Evolutionary conservation across 257 asterid species (phyloP).

Genomic region (Capsicum pubescens): DNA sequence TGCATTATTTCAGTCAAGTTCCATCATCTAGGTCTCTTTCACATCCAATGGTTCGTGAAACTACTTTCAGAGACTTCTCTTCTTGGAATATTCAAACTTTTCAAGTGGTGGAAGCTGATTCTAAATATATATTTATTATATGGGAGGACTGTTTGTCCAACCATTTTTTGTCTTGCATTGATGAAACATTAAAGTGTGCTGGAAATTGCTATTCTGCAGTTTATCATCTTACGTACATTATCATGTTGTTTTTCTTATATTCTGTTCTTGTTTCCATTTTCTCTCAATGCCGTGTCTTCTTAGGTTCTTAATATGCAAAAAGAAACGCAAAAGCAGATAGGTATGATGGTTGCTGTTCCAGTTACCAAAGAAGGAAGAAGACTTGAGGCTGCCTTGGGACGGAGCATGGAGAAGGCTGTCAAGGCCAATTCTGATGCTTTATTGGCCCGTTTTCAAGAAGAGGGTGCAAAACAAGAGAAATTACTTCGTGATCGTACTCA

Average conservation of each 20-base stretch:
- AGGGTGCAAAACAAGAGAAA: constrained; percentile 82
- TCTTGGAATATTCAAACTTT: constrained; percentile 6
- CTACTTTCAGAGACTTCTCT: constrained; percentile 4
- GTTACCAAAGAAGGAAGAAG: constrained; percentile 85
- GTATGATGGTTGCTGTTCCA: constrained; percentile 60
- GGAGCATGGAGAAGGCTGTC: constrained; percentile 74
- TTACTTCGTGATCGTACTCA: constrained; percentile 69
- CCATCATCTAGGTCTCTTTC: constrained; percentile 7
- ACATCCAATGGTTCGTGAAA: not conserved
- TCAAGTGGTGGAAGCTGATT: constrained; percentile 7
- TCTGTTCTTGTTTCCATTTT: constrained; percentile 7
- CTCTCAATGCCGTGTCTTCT: constrained; percentile 20
- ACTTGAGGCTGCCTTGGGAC: constrained; percentile 79
- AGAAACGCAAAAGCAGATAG: constrained; percentile 75
- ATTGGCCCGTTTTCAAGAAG: constrained; percentile 90
- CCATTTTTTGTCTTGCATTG: not conserved
- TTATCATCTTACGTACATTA: not conserved
- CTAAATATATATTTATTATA: not conserved
- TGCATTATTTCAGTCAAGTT: not conserved
- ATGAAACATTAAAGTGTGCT: constrained; percentile 5
- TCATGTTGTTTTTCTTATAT: not conserved
- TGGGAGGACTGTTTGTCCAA: not conserved
- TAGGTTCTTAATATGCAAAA: constrained; percentile 69
- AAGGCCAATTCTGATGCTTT: constrained; percentile 86
- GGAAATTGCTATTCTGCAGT: constrained; percentile 17